A percentile compares a stretch with the other conserved stretches of the same genome.
Conservation (phyloP, 129 eudicot genomes). For the Ambrosia trifida region DNA sequence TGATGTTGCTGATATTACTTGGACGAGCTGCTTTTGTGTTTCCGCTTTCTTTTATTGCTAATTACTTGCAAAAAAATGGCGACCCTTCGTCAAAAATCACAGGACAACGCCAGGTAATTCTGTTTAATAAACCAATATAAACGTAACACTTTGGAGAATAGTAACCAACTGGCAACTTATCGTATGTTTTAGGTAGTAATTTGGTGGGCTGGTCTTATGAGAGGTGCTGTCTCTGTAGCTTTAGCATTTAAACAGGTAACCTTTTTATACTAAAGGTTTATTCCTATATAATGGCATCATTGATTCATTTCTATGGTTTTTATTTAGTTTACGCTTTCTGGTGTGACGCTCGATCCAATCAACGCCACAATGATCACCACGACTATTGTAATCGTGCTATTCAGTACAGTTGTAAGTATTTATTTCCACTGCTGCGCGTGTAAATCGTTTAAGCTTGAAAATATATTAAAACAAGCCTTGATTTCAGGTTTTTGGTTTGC, state of each 20-base stretch:
- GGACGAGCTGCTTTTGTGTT: slow-evolving; percentile 96
- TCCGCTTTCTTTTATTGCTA: slow-evolving; percentile 75
- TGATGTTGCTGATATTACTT: slow-evolving; percentile 57
- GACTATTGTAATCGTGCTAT: slow-evolving; percentile 71
- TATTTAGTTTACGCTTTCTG: slow-evolving; percentile 74
- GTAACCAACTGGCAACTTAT: not conserved
- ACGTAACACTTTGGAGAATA: not conserved
- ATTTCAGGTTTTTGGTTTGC: slow-evolving; percentile 85
- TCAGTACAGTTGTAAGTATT: slow-evolving; percentile 68
- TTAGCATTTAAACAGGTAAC: slow-evolving; percentile 92
- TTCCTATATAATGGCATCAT: not conserved
- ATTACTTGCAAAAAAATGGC: slow-evolving; percentile 48
- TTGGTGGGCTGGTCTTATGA: slow-evolving; percentile 99
- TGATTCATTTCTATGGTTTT: not conserved
- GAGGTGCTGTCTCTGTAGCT: slow-evolving; percentile 99
- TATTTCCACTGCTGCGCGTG: not conserved
- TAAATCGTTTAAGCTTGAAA: not conserved
- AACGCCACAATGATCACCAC: slow-evolving; percentile 87
- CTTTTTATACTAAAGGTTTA: too few species aligned
- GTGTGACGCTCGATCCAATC: slow-evolving; percentile 67
- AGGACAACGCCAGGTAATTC: slow-evolving; percentile 61
- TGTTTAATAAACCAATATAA: not conserved
- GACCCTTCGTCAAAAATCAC: slow-evolving; percentile 51
- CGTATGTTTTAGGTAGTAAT: slow-evolving; percentile 52
- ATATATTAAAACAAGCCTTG: not conserved